These are phyloP conservation scores for Xerocomus minutiporus DNA, from an alignment of 1,284 basidiomycete species.

Conservation along the genomic window DNA sequence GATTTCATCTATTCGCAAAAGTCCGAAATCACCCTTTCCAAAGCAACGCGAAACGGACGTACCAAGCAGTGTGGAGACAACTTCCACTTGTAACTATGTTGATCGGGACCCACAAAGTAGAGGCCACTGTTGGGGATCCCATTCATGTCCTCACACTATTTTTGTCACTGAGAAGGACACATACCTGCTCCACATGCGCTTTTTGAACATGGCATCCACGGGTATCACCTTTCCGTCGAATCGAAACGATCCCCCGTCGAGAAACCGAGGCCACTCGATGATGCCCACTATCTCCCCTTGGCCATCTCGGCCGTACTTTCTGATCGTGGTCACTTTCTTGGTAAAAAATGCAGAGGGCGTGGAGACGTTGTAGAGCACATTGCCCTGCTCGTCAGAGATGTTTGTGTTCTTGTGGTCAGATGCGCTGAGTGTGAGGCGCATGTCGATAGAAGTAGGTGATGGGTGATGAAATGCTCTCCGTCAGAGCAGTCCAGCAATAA, in stretches of 20 bases:
- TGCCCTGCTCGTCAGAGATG: neutral
- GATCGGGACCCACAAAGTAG: neutral
- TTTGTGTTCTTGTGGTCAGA: neutral
- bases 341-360: neutral
- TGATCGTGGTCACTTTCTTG: slow-evolving; percentile 1
- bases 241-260: neutral
- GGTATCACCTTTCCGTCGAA: neutral
- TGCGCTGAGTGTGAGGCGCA: neutral
- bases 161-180: neutral
- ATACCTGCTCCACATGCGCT: neutral
- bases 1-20: slow-evolving; percentile 15
- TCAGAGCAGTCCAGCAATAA: too few species aligned
- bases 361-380: neutral
- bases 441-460: neutral
- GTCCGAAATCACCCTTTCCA: neutral
- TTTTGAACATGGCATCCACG: neutral
- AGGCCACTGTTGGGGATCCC: neutral
- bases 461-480: too few species aligned
- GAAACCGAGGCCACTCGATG: neutral
- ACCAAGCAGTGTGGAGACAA: neutral
- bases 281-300: neutral
- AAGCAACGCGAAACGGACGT: neutral
- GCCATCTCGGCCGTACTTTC: neutral
- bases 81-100: neutral
- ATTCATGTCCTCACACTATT: too few species aligned